These are phyloP conservation scores for Inonotus obliquus DNA, from an alignment of 1,284 basidiomycete species.

Conservation along the genomic window DNA sequence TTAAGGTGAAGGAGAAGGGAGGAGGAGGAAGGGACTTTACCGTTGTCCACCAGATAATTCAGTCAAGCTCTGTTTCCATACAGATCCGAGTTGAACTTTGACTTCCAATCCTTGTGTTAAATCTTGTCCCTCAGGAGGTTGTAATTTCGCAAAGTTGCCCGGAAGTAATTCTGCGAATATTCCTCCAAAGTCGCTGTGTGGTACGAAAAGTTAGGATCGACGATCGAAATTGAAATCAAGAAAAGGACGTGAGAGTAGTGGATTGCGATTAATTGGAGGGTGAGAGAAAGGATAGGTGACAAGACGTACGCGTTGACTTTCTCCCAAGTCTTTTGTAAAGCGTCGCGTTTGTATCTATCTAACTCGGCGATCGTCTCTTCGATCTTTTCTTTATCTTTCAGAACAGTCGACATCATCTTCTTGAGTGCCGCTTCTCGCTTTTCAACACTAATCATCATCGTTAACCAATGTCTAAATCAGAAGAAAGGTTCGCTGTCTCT, in stretches of 20 bases:
- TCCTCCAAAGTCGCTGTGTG: conserved; percentile 85
- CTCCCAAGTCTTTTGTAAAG: conserved; percentile 91
- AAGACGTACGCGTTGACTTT: conserved; percentile 79
- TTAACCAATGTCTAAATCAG: too few relatives aligned
- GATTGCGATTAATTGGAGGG: neutral
- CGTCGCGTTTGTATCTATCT: conserved; percentile 92
- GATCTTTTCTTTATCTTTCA: conserved; percentile 95
- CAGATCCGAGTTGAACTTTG: conserved; percentile 89
- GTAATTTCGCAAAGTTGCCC: conserved; percentile 94
- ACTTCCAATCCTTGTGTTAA: conserved; percentile 95
- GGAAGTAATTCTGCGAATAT: conserved; percentile 97
- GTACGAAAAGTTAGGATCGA: too few relatives aligned
- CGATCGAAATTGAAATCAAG: too few relatives aligned
- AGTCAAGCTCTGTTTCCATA: conserved; percentile 97
- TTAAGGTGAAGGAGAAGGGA: neutral
- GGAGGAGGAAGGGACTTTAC: conserved; percentile 38
- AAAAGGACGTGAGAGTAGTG: too few relatives aligned
- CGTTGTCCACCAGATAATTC: conserved; percentile 97
- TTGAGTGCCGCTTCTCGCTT: conserved; percentile 87
- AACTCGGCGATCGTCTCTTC: conserved; percentile 92
- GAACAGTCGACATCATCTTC: conserved; percentile 86
- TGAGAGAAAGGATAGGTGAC: neutral
- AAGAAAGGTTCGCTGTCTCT: neutral
- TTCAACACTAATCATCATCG: conserved; percentile 72
- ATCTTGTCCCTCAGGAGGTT: conserved; percentile 91